Evolutionary conservation across 2,329 filamentous ascomycete genomes (phyloP), one percentile per base, ranked within the genome.

Genomic region (Blumeria hordei): DNA sequence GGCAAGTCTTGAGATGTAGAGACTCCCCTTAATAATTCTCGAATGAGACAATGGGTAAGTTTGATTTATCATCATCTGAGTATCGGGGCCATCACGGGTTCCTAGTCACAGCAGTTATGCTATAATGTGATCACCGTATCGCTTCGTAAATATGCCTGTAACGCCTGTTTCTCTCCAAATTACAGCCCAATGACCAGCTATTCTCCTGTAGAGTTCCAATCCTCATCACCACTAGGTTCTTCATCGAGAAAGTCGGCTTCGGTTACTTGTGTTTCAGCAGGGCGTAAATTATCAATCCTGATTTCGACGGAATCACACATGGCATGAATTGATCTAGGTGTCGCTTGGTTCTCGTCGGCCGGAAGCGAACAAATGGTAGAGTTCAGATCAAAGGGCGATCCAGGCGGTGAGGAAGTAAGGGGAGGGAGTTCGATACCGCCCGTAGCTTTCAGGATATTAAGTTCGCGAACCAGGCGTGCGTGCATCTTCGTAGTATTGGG

Each of bases 241-340:
- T 67, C 68, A 58, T 76, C 74, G 12, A 85, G 66, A 61, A 90
- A 88, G 64, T 90, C 83, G 1, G 74, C 77, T 71, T 87, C 85
- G 21, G 74, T 74, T 59, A 74, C 85, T 58, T 82, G 78, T 28
- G 74, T 69, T 67, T 87, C 84, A 2, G 73, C 73, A 5, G 80
- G 79, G 57, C 85, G 80, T 63, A 85, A 76, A 64, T 88, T 88
- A 66, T 88, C 85, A 60, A 88, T 80, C 47, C 77, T 70, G 45
- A 88, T 74, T 57, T 83, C 76, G 16, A 88, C 83, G 6, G 78
- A 72, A 43, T 80, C 73, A 62, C 84, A 90, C 59, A 81, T 72
- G 1, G 83, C 83, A 58, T 88, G 84, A 32, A 81, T 67, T 56
- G 72, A 35, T 32, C 70, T 66, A 12, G 62, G 66, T 12, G 66